phyloP scores from a whole-genome alignment of 768 basidiomycete species.

The Psilocybe tampanensis region DNA sequence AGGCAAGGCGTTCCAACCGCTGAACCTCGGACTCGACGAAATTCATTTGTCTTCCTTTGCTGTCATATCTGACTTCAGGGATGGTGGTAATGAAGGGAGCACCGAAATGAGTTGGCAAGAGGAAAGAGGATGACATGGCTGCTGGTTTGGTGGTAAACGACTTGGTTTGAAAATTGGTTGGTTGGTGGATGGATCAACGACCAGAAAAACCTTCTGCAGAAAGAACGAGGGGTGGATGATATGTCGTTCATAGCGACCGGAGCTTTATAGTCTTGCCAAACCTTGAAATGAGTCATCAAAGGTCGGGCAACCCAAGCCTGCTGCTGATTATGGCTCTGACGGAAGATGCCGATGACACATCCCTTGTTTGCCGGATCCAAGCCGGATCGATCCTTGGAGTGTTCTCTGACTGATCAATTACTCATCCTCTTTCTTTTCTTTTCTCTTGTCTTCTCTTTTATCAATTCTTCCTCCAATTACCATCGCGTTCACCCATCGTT shows the following conservation, averaged over 20 bases:
- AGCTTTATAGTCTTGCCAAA: constrained; percentile 16
- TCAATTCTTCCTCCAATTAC: not conserved
- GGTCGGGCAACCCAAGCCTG: constrained; percentile 2
- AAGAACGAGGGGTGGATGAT: constrained; percentile 1
- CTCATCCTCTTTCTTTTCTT: not conserved
- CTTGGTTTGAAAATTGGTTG: not conserved
- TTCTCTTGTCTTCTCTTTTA: not conserved
- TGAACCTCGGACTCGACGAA: constrained; percentile 49
- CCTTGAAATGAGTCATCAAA: constrained; percentile 18
- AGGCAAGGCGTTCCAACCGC: constrained; percentile 53
- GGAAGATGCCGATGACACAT: constrained; percentile 6
- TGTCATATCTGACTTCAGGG: constrained; percentile 36
- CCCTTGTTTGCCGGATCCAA: not conserved
- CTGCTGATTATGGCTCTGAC: constrained; percentile 4
- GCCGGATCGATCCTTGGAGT: not conserved
- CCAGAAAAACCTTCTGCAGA: not conserved
- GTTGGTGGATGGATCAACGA: not conserved
- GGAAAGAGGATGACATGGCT: not conserved
- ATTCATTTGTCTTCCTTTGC: constrained; percentile 44
- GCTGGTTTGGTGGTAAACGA: not conserved
- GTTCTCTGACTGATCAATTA: not conserved
- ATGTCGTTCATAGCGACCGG: constrained; percentile 6
- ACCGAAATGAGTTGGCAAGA: constrained; percentile 26
- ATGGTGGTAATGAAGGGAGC: constrained; percentile 28
- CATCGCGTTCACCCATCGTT: too few species aligned